Conservation (phyloP, 2,329 filamentous ascomycete species). For the Sporothrix curviconia region DNA sequence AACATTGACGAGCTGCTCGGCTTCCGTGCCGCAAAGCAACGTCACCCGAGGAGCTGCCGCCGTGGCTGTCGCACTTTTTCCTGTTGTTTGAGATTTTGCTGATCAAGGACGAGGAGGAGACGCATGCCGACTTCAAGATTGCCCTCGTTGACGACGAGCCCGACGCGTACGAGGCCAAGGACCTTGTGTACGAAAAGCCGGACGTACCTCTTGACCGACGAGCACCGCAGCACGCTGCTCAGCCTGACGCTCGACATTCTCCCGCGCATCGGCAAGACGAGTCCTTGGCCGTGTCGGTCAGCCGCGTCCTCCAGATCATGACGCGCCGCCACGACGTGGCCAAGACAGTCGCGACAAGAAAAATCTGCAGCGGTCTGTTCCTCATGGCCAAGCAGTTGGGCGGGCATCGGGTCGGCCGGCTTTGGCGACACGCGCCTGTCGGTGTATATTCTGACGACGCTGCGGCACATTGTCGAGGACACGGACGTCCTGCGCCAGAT, state of each 20-base stretch:
- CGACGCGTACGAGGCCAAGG: slow-evolving; percentile 41
- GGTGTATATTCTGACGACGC: slow-evolving; percentile 69
- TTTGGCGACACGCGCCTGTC: slow-evolving; percentile 52
- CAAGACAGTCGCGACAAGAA: slow-evolving; percentile 71
- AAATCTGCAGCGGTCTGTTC: slow-evolving; percentile 82
- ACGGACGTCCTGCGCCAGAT: slow-evolving; percentile 84
- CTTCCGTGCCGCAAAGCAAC: slow-evolving; percentile 61
- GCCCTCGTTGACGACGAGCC: slow-evolving; percentile 46
- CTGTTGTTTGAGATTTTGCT: slow-evolving; percentile 85
- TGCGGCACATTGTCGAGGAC: slow-evolving; percentile 92
- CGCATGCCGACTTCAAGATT: slow-evolving; percentile 62
- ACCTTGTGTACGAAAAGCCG: slow-evolving; percentile 53
- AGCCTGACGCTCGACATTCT: slow-evolving; percentile 74
- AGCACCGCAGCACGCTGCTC: slow-evolving; percentile 66
- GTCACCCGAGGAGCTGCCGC: slow-evolving; percentile 71
- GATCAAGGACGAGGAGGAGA: slow-evolving; percentile 79
- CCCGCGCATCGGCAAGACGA: slow-evolving; percentile 84
- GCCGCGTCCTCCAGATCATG: slow-evolving; percentile 78
- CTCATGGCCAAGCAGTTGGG: slow-evolving; percentile 92
- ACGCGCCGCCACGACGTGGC: slow-evolving; percentile 74
- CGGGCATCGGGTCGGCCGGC: slow-evolving; percentile 66
- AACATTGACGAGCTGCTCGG: slow-evolving; percentile 68
- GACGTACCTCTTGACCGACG: slow-evolving; percentile 54
- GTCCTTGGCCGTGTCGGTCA: slow-evolving; percentile 71
- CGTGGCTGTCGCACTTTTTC: slow-evolving; percentile 87